Conservation (phyloP, 2,329 filamentous ascomycete genomes). For the Neofusicoccum parvum region DNA sequence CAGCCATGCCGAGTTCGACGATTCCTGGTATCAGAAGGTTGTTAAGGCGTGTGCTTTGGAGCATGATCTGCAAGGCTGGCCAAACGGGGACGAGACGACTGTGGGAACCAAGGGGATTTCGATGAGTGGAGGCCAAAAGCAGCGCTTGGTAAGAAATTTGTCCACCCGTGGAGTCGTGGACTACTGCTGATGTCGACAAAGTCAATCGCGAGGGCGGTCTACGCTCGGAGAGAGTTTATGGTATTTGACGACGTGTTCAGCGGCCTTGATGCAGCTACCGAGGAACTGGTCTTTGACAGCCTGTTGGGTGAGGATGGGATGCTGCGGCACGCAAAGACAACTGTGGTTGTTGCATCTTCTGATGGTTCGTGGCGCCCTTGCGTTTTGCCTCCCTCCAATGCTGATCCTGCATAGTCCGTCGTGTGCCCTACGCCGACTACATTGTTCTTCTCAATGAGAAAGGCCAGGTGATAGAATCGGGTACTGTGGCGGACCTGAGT, state of each 20-base stretch:
- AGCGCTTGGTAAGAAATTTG: slow-evolving; percentile 43
- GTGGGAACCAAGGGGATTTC: slow-evolving; percentile 56
- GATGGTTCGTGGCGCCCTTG: slow-evolving; percentile 28
- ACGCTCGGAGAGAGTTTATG: slow-evolving; percentile 51
- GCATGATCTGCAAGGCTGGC: slow-evolving; percentile 36
- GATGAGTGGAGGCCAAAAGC: slow-evolving; percentile 56
- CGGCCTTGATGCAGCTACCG: slow-evolving; percentile 53
- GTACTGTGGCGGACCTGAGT: slow-evolving; percentile 42
- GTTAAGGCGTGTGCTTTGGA: slow-evolving; percentile 38
- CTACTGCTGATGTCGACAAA: slow-evolving; percentile 19
- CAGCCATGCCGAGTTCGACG: slow-evolving; percentile 37
- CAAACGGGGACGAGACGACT: slow-evolving; percentile 44
- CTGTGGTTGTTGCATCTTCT: slow-evolving; percentile 38
- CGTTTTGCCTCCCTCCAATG: not conserved
- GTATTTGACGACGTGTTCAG: slow-evolving; percentile 56
- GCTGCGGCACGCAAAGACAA: slow-evolving; percentile 42
- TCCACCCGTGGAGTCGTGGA: not conserved
- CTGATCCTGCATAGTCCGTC: slow-evolving; percentile 30
- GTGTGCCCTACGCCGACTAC: slow-evolving; percentile 44
- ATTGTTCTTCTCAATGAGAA: slow-evolving; percentile 44
- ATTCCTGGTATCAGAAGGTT: slow-evolving; percentile 40
- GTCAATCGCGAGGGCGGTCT: slow-evolving; percentile 55
- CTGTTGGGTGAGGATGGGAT: slow-evolving; percentile 50
- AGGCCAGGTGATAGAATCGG: slow-evolving; percentile 42
- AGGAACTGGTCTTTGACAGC: slow-evolving; percentile 51